Evolutionary conservation across 2,329 filamentous ascomycete genomes (phyloP), one percentile per base, ranked within the genome.

Genomic region (Talaromyces amestolkiae): DNA sequence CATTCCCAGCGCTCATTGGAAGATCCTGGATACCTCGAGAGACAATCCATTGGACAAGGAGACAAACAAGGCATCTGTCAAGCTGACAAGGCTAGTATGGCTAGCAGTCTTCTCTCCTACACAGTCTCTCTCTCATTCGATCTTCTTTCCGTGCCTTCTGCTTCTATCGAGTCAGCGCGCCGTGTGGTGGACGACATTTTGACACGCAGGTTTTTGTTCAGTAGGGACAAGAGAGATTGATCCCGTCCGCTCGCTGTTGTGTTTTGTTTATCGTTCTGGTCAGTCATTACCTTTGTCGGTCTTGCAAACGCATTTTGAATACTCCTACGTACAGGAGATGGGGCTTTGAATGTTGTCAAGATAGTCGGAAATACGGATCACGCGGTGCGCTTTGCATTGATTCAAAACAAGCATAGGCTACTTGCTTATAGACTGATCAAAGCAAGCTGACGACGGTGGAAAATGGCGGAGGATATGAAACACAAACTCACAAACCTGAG

Each of bases 391-490:
- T 22, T 53, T 5, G 27, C n/a, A 19, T 47, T 35, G 49, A 56
- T 24, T 31, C 11, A 43, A 8, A 56, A 63, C 39, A 41, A 19
- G 2, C 19, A 27, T 13, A 24, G 5, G 39, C 51, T 39, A 41
- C 15, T 35, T 43, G 10, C 6, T 53, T 4, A 31, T 31, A 31
- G 27, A 31, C 27, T 9, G 22, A 24, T 24, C 11, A 11, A 54
- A 31, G 51, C 24, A 59, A 11, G 6, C 17, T 27, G 22, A 51
- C 13, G 24, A 8, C 8, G 24, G 33, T 43, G 35, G 24, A 33
- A 63, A 51, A 66, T 66, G 64, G 60, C 27, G 60, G 60, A 66
- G 43, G 64, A 59, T n/a, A 58, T 58, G n/a, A 63, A 63, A 45
- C 65, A 60, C 45, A 63, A 31, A 39, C 24, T 51, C 22, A 43